Conservation (phyloP, 75 land plant genomes). For the Larix kaempferi region DNA sequence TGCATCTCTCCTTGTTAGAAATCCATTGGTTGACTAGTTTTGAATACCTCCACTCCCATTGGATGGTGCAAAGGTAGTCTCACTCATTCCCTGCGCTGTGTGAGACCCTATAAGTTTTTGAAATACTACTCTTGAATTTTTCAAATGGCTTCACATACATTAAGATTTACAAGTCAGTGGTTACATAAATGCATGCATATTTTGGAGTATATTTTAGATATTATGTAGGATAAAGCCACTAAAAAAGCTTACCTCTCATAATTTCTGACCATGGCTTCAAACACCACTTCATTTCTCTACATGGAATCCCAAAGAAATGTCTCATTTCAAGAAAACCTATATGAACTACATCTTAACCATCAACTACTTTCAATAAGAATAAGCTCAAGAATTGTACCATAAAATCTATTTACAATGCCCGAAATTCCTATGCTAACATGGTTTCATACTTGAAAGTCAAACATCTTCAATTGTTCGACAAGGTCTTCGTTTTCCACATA, state of each 20-base stretch:
- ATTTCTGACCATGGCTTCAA: slow-evolving; percentile 73
- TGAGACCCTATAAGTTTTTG: slow-evolving; percentile 58
- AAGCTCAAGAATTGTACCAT: not conserved
- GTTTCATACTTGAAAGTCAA: slow-evolving; percentile 61
- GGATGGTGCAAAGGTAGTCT: no score
- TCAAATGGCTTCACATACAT: slow-evolving; percentile 42
- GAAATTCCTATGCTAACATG: slow-evolving; percentile 76
- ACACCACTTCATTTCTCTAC: slow-evolving; percentile 77
- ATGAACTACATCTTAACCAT: not conserved
- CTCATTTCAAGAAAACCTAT: not conserved
- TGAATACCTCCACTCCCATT: no score
- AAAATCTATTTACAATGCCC: slow-evolving; percentile 48
- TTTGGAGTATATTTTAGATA: not conserved
- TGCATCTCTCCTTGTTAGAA: no score
- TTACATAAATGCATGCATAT: not conserved
- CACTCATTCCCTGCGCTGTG: slow-evolving; percentile 85
- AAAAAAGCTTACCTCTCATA: slow-evolving; percentile 45
- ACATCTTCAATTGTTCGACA: slow-evolving; percentile 62
- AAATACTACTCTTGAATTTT: slow-evolving; percentile 77
- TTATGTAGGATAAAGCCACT: not conserved
- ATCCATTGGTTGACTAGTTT: no score
- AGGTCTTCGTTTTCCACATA: slow-evolving; percentile 32
- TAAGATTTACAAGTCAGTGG: not conserved
- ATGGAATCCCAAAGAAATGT: not conserved
- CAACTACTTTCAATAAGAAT: not conserved